Evolutionary conservation across 768 basidiomycete genomes (phyloP).

Genomic region (Rubroboletus satanas): DNA sequence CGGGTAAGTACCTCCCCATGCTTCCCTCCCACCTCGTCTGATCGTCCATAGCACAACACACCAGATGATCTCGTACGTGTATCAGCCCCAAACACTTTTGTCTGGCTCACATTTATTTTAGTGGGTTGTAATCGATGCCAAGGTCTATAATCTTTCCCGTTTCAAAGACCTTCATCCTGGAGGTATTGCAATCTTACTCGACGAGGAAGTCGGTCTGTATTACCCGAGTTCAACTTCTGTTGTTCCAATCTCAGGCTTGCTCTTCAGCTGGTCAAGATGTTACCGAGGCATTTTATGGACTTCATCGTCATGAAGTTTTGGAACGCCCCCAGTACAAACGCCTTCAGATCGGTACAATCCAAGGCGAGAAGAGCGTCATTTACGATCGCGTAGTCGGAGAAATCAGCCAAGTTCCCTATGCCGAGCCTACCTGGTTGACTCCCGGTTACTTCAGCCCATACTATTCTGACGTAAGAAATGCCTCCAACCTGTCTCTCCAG

Average conservation of each 20-base stretch:
- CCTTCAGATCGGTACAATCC: constrained; percentile 69
- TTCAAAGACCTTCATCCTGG: constrained; percentile 85
- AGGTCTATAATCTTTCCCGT: constrained; percentile 78
- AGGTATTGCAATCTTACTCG: constrained; percentile 72
- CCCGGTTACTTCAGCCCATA: constrained; percentile 67
- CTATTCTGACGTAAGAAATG: constrained; percentile 55
- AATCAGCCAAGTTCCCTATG: constrained; percentile 77
- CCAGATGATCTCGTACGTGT: constrained; percentile 64
- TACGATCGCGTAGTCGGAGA: constrained; percentile 48
- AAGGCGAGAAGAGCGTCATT: constrained; percentile 57
- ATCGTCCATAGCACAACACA: constrained; percentile 58
- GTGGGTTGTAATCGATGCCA: constrained; percentile 84
- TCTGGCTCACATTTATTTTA: constrained; percentile 23
- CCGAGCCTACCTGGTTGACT: constrained; percentile 80
- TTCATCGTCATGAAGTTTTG: constrained; percentile 85
- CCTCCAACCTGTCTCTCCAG: background rate
- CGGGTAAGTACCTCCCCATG: constrained; percentile 34
- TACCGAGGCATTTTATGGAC: constrained; percentile 82
- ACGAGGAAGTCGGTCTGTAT: constrained; percentile 65
- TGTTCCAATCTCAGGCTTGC: background rate
- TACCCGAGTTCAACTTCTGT: background rate
- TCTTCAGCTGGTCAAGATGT: constrained; percentile 75
- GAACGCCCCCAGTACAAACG: constrained; percentile 68
- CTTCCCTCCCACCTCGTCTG: background rate
- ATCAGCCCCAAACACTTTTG: background rate